A percentile compares a stretch with the other conserved stretches of the same genome.
Evolutionary conservation across 1,284 basidiomycete species (phyloP).

Genomic region (Schizophyllum commune): DNA sequence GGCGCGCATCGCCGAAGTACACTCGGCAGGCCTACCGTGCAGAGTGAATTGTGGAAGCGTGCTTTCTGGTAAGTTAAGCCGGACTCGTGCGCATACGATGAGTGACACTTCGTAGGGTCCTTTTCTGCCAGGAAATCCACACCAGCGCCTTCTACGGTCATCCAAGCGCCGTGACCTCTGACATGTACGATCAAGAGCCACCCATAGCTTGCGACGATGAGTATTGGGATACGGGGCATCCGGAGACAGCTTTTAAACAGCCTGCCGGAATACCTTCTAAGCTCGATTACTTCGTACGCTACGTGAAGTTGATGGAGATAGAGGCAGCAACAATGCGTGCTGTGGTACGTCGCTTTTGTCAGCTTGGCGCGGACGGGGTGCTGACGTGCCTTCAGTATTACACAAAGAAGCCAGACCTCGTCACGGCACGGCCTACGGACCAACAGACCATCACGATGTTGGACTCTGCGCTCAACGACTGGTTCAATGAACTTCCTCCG

Average conservation of each 20-base stretch:
- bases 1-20: slow-evolving; percentile 31
- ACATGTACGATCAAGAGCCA: slow-evolving; percentile 52
- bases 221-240: slow-evolving; percentile 44
- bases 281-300: slow-evolving; percentile 42
- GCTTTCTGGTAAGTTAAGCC: slow-evolving; percentile 48
- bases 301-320: slow-evolving; percentile 51
- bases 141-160: slow-evolving; percentile 61
- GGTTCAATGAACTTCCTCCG: slow-evolving; percentile 54
- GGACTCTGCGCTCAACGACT: slow-evolving; percentile 48
- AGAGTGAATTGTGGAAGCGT: slow-evolving; percentile 52
- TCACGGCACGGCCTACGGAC: slow-evolving; percentile 37
- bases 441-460: slow-evolving; percentile 32
- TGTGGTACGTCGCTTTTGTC: slow-evolving; percentile 1
- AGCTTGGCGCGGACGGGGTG: not conserved
- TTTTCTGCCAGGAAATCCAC: slow-evolving; percentile 32
- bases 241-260: slow-evolving; percentile 34
- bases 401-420: slow-evolving; percentile 34
- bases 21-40: slow-evolving; percentile 14
- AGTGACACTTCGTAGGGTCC: slow-evolving; percentile 13
- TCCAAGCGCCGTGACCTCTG: slow-evolving; percentile 40
- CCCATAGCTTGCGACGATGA: slow-evolving; percentile 61
- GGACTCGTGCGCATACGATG: slow-evolving; percentile 3
- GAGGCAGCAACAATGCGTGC: slow-evolving; percentile 28
- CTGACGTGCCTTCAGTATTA: slow-evolving; percentile 43
- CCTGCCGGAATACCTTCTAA: slow-evolving; percentile 38